A percentile compares a stretch with the other conserved stretches of the same genome.
Conservation (phyloP, 192 early-diverging fungal species). For the Coemansia sp. region DNA sequence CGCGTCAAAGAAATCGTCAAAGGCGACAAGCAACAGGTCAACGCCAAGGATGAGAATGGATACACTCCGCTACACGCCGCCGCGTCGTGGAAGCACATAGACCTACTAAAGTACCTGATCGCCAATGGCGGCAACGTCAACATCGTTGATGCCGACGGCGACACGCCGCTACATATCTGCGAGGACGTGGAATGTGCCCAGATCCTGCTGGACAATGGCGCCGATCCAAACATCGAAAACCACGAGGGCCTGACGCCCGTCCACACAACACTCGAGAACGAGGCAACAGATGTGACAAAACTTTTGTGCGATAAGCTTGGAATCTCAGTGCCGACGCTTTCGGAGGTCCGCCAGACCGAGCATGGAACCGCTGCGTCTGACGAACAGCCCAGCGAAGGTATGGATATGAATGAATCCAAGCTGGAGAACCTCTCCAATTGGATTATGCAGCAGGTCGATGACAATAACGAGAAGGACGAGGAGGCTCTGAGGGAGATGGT, state of each 20-base stretch:
- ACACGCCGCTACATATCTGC: constrained; percentile 76
- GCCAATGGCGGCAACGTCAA: constrained; percentile 65
- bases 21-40: constrained; percentile 53
- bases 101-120: constrained; percentile 67
- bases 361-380: not conserved
- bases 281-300: constrained; percentile 64
- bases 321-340: constrained; percentile 54
- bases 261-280: constrained; percentile 63
- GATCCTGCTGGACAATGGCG: constrained; percentile 67
- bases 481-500: constrained; percentile 61
- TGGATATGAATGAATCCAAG: constrained; percentile 34
- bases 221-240: constrained; percentile 64
- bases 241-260: constrained; percentile 58
- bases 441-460: constrained; percentile 60
- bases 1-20: constrained; percentile 60
- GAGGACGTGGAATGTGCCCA: constrained; percentile 70
- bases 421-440: constrained; percentile 56
- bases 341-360: constrained; percentile 33
- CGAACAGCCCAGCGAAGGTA: constrained; percentile 9
- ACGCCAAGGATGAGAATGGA: constrained; percentile 75
- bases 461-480: constrained; percentile 45
- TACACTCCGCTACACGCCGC: constrained; percentile 83
- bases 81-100: constrained; percentile 67
- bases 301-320: constrained; percentile 57
- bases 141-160: constrained; percentile 73